Conservation (phyloP, 805 yeast species). For the Candida vartiovaarae region DNA sequence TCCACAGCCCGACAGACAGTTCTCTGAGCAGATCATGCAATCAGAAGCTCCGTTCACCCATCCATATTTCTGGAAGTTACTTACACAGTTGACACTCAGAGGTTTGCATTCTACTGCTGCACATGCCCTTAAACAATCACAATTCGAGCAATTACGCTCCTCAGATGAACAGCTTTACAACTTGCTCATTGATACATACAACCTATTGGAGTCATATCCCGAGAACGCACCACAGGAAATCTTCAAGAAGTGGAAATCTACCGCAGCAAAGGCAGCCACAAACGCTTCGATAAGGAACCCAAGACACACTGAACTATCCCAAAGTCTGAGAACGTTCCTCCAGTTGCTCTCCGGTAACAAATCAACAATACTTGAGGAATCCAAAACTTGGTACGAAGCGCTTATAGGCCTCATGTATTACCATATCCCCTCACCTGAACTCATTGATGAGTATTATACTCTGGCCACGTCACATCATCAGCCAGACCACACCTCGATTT, state of each 20-base stretch:
- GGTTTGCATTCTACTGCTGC: slow-evolving; percentile 56
- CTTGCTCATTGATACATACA: slow-evolving; percentile 27
- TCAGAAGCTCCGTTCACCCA: slow-evolving; percentile 40
- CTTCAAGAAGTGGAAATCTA: slow-evolving; percentile 32
- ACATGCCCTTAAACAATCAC: slow-evolving; percentile 36
- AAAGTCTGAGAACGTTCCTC: slow-evolving; percentile 26
- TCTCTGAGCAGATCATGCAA: slow-evolving; percentile 38
- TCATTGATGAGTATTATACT: slow-evolving; percentile 35
- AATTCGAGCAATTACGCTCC: slow-evolving; percentile 32
- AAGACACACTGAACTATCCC: slow-evolving; percentile 14
- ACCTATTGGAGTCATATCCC: slow-evolving; percentile 31
- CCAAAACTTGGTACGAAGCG: slow-evolving; percentile 65
- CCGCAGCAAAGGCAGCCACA: slow-evolving; percentile 20
- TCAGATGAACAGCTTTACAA: slow-evolving; percentile 20
- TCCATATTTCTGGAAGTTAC: slow-evolving; percentile 54
- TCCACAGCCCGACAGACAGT: slow-evolving; percentile 51
- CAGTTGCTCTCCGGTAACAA: slow-evolving; percentile 32
- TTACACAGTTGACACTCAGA: slow-evolving; percentile 50
- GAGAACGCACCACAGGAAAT: slow-evolving; percentile 20
- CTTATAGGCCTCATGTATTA: slow-evolving; percentile 48
- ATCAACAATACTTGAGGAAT: slow-evolving; percentile 40
- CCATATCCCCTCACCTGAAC: slow-evolving; percentile 47
- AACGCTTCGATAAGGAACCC: slow-evolving; percentile 20
- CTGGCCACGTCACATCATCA: slow-evolving; percentile 28
- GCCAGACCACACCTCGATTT: slow-evolving; percentile 33